Conservation (phyloP, 2,329 filamentous ascomycete species). For the Colletotrichum tofieldiae region DNA sequence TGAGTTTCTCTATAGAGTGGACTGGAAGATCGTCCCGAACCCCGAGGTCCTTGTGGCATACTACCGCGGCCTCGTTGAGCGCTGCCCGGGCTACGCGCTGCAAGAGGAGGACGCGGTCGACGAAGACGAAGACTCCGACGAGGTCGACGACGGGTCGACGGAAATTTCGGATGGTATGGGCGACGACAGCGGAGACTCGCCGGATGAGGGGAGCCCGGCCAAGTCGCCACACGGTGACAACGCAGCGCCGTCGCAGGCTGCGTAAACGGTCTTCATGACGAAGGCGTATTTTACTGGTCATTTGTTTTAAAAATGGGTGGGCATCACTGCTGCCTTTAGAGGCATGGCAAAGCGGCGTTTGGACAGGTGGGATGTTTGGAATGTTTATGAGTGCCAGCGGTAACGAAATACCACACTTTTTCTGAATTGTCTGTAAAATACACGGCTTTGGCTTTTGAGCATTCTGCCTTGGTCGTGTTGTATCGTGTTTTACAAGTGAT, state of each 20-base stretch:
- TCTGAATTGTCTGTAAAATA: neutral
- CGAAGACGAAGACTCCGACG: constrained; percentile 52
- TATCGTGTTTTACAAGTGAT: too few species aligned
- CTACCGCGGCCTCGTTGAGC: constrained; percentile 87
- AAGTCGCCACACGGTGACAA: constrained; percentile 27
- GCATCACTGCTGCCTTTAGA: constrained; percentile 39
- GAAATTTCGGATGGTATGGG: constrained; percentile 47
- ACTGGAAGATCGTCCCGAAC: constrained; percentile 97
- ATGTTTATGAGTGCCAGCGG: constrained; percentile 40
- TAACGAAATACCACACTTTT: constrained; percentile 41
- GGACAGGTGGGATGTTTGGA: constrained; percentile 27
- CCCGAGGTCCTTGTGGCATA: constrained; percentile 95
- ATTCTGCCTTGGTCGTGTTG: neutral
- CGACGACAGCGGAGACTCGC: constrained; percentile 44
- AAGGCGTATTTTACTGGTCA: constrained; percentile 5
- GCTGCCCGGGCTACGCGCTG: constrained; percentile 70
- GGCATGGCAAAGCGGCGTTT: constrained; percentile 41
- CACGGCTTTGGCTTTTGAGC: neutral
- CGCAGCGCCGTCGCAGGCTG: constrained; percentile 4
- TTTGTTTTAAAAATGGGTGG: constrained; percentile 36
- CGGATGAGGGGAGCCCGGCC: constrained; percentile 40
- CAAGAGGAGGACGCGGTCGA: constrained; percentile 56
- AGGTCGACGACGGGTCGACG: constrained; percentile 53
- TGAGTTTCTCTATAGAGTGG: constrained; percentile 91
- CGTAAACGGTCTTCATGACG: neutral